Conservation (phyloP, 2,329 filamentous ascomycete genomes). For the Ophiocordyceps sinensis region DNA sequence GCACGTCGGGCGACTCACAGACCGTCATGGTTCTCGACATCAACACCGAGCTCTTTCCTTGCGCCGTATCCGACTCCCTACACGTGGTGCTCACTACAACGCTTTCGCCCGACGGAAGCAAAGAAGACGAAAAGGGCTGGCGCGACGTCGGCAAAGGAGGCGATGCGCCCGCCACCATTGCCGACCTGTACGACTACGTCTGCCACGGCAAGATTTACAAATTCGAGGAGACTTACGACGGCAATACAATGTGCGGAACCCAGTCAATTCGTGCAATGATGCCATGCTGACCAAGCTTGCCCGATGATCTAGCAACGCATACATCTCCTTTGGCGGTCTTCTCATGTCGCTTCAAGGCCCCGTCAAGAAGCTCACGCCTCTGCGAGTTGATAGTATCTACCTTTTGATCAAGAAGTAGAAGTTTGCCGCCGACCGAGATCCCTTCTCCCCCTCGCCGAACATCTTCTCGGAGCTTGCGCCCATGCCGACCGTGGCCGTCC, state of each 20-base stretch:
- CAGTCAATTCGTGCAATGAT: neutral
- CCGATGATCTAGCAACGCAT: constrained; percentile 56
- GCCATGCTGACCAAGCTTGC: neutral
- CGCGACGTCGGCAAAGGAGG: constrained; percentile 49
- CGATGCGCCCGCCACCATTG: constrained; percentile 43
- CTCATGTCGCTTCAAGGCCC: constrained; percentile 85
- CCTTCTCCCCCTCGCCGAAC: too few relatives aligned
- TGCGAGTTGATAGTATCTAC: constrained; percentile 89
- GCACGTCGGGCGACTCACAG: constrained; percentile 58
- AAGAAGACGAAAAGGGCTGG: constrained; percentile 68
- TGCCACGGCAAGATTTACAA: constrained; percentile 81
- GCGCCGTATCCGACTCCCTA: constrained; percentile 58
- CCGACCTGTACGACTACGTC: constrained; percentile 77
- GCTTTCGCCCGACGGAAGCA: constrained; percentile 71
- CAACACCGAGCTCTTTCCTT: constrained; percentile 84
- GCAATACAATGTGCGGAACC: constrained; percentile 58
- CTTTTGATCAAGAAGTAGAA: constrained; percentile 68
- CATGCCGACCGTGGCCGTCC: too few relatives aligned
- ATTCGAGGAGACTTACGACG: constrained; percentile 66
- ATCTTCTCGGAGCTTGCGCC: neutral
- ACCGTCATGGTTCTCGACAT: constrained; percentile 78
- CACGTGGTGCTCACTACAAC: constrained; percentile 75
- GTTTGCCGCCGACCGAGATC: neutral
- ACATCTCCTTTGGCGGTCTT: constrained; percentile 84
- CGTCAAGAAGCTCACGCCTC: constrained; percentile 83